Base-by-base conservation (phyloP, 495 filamentous ascomycete genomes). In the Chaetomium cochliodes region DNA sequence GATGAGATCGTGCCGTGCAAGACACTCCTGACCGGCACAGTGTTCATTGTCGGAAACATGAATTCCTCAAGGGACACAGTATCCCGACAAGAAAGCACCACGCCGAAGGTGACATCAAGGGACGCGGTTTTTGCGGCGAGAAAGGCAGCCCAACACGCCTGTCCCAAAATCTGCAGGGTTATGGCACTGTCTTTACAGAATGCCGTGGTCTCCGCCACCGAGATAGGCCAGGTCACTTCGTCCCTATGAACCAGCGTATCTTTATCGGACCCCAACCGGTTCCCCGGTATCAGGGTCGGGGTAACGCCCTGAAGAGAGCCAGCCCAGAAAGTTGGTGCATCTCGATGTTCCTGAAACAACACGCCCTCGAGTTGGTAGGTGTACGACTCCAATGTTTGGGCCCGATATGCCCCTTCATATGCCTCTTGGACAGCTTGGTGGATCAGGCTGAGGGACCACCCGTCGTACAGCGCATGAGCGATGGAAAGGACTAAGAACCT, bases 41-140 rank as follows among this genome's bases (percentile, higher is more conserved):
- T 92, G 67, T 90, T 92, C 88, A 92, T 92, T 5, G 87, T 86
- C 9, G 90, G 90, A 67, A 92, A 92, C 68, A 90, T 77, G n/a
- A 90, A 70, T 20, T 81, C 72, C 30, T 84, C 78, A 7, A 85
- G 79, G 20, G 79, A 75, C 25, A 86, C 84, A 5, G 78, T 80
- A 61, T 88, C 85, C 30, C 90, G 79, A 18, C 90, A 89, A 4
- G 89, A 88, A 15, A 92, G 77, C 13, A 92, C 87, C 0, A 86
- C 83, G 15, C 90, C 90, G 65, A 90, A 92, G 0, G 82, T 79
- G 16, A 91, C 82, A 59, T 92, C 90, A 1, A 90, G 77, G 0
- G 78, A 80, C 5, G 77, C 73, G 0, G 80, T 76, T 39, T 80
- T 77, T 2, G 80, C 77, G 8, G 89, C 84, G 0, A 92, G 79